Base-by-base conservation (phyloP, 257 asterid genomes). In the Cynanchum wilfordii region DNA sequence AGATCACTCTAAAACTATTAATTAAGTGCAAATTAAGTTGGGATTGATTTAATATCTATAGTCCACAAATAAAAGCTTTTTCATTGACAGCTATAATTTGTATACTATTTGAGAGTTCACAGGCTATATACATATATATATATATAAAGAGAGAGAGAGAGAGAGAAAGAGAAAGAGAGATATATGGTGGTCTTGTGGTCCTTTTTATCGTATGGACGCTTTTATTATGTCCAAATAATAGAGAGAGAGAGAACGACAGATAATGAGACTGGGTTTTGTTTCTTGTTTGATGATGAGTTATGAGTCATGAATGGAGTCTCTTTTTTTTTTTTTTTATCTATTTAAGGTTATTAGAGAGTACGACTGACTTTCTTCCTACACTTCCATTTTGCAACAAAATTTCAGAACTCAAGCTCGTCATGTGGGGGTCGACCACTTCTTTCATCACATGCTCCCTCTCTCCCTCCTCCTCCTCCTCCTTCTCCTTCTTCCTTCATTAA, bases 311-410 rank as follows among this genome's bases (percentile, higher is more conserved):
- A 40, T 40, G 45, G 45, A 7, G 36, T 30, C 3, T 0, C 3
- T 30, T 30, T 30, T 30, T 30, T 30, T 30, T 30, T 30, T 30
- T 30, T 30, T 30, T 84, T 80, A 77, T 82, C 81, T 65, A 75
- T 81, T 85, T 84, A 81, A 70, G 95, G 89, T 85, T 82, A 66
- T 52, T 69, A 67, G 40, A 42, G 65, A 77, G 74, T 70, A 68
- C 66, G 54, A 66, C 22, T 7, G 58, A 49, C 30, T 64, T 64
- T 36, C 71, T 51, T 69, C 56, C 49, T 66, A 69, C 68, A 9
- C 60, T 82, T 80, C 89, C 80, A 80, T 84, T 83, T 83, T 42
- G 77, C 80, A 75, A 79, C 86, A 76, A 84, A 78, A 38, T 74
- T 81, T 70, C 54, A 80, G 72, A 42, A 69, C 52, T 29, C 29